Base-by-base conservation (phyloP, 2,329 filamentous ascomycete species). In the Cordyceps cateniannulata region DNA sequence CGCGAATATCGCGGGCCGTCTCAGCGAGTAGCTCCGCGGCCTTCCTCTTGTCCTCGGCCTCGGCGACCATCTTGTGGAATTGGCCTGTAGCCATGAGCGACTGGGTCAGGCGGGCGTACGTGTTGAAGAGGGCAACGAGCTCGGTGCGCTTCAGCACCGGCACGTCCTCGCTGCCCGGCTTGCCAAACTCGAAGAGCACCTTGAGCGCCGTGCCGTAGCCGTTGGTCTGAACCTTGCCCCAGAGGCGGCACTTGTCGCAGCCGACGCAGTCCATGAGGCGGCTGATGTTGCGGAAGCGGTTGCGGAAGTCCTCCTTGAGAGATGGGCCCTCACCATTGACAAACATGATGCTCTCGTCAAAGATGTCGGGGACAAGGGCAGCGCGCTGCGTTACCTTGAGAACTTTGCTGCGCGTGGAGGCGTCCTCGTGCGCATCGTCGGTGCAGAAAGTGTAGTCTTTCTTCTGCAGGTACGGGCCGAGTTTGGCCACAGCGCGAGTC, bases 261-360 rank as follows among this genome's bases (percentile, higher is more conserved):
- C 95, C 95, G 22, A 98, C 93, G 67, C 95, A 99, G 74, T 99
- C 95, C 95, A 99, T 99, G 65, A 98, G 82, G 45, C 95, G 87
- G 72, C 90, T 96, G 63, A 99, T 90, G 71, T 99, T 99, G 71
- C 95, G 87, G 82, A 99, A 99, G 18, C 95, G 90, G 74, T 96
- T 95, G 68, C 91, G 89, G 81, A 99, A 99, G 71, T 99, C 95
- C 71, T 98, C 93, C 74, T 98, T 99, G 61, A 99, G 78, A 2
- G 85, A 90, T 3, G 89, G 83, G 1, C 85, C 85, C 71, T 88
- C 85, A 60, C 85, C 85, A 65, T 88, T 87, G 71, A 90, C 90
- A 75, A 99, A 99, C 93, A 99, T 96, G 70, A 95, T 79, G 64
- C 86, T 89, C 77, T 99, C 95, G 71, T 99, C 93, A 69, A 99